phyloP scores from a whole-genome alignment of 345 rosid genomes.

The Lepidium africanum region DNA sequence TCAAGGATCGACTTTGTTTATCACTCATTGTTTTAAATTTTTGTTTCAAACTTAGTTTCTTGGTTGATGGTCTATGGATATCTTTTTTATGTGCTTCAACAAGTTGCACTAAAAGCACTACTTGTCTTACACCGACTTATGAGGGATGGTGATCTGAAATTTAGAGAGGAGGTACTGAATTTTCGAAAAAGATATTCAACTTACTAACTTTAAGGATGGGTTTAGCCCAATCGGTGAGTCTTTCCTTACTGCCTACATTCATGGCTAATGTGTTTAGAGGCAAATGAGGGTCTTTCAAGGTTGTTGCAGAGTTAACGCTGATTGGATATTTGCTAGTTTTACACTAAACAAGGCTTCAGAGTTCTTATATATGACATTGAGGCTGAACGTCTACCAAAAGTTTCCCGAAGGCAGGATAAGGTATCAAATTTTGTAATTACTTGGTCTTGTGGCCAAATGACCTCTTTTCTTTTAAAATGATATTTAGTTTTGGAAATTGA shows the following conservation, averaged over 20 bases:
- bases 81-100: too few species aligned
- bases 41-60: too few species aligned
- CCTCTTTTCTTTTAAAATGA: neutral
- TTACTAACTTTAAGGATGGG: too few species aligned
- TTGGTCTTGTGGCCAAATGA: neutral
- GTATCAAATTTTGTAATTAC: conserved; percentile 17
- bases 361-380: conserved; percentile 78
- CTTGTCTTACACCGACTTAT: too few species aligned
- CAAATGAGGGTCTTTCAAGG: neutral
- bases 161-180: too few species aligned
- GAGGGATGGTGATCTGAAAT: too few species aligned
- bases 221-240: neutral
- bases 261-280: neutral
- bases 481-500: conserved; percentile 1
- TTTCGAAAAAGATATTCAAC: too few species aligned
- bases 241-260: neutral
- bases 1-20: neutral
- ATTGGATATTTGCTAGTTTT: conserved; percentile 28
- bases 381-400: conserved; percentile 69
- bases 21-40: too few species aligned
- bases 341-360: conserved; percentile 74
- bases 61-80: too few species aligned
- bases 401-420: conserved; percentile 68
- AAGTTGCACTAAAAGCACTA: too few species aligned
- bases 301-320: conserved; percentile 4